Conservation (phyloP, 2,329 filamentous ascomycete species). For the Ascomycota sp. region DNA sequence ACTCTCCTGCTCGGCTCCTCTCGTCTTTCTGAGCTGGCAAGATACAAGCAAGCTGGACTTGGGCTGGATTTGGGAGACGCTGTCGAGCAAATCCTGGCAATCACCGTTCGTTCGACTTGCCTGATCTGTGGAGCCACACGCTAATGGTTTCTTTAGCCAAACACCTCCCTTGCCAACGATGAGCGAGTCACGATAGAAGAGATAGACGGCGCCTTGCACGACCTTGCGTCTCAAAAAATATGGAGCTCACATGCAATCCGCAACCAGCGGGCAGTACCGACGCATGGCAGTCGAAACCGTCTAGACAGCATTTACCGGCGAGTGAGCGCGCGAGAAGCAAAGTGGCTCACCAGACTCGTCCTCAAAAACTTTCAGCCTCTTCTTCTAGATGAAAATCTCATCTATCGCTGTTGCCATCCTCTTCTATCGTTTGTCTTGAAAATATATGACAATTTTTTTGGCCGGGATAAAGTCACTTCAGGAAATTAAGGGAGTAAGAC, state of each 20-base stretch:
- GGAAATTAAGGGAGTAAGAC: conserved; percentile 4
- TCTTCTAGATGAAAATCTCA: conserved; percentile 30
- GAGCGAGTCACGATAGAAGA: conserved; percentile 44
- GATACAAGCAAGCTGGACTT: conserved; percentile 36
- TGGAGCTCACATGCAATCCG: conserved; percentile 50
- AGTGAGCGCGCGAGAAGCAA: conserved; percentile 48
- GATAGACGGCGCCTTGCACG: conserved; percentile 44
- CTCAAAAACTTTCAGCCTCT: conserved; percentile 58
- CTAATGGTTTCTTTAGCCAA: conserved; percentile 19
- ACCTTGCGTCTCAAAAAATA: conserved; percentile 43
- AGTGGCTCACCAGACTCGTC: conserved; percentile 71
- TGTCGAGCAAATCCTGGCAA: conserved; percentile 40
- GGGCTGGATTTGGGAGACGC: conserved; percentile 52
- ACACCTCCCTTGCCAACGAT: conserved; percentile 11
- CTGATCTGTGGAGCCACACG: background rate
- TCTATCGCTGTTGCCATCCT: conserved; percentile 45
- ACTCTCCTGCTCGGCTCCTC: conserved; percentile 43
- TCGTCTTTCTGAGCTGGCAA: conserved; percentile 38
- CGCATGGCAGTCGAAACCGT: conserved; percentile 16
- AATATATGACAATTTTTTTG: conserved; percentile 50
- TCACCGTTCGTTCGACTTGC: conserved; percentile 26
- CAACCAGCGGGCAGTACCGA: conserved; percentile 9
- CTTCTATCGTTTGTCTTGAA: conserved; percentile 48
- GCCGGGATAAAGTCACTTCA: conserved; percentile 36
- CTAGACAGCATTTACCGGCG: conserved; percentile 37